Base-by-base conservation (phyloP, 192 early-diverging fungal genomes). In the Mortierella claussenii region DNA sequence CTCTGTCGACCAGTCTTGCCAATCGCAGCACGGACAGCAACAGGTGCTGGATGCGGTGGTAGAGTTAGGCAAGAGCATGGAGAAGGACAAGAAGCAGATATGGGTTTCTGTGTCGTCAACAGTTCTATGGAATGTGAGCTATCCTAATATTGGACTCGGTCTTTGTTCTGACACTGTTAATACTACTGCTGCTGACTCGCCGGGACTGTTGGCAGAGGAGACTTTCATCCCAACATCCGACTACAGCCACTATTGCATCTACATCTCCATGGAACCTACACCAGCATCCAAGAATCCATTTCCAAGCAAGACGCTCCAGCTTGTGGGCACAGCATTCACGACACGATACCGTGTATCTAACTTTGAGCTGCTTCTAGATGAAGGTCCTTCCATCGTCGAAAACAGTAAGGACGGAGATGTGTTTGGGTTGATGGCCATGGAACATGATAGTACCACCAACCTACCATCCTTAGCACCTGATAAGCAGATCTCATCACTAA, bases 281-380 rank as follows among this genome's bases (percentile, higher is more conserved):
- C 13, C 18, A 4, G 37, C 23, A 37, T 9, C 2, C 12, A 18
- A 34, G 40, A 27, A 13, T 4, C n/a, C 15, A 33, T 24, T 13
- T 23, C 20, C 23, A 8, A 32, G n/a, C n/a, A 20, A 37, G 21
- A 15, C 24, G 36, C 10, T 49, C 6, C 37, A 10, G 37, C 37
- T 75, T 45, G 63, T 75, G 2, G 71, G 62, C 13, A 75, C 63
- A 3, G 56, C 63, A 0, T 75, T 75, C 18, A 66, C 63, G n/a
- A 60, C 23, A 26, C 55, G 45, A 20, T 75, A 55, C 33, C 63
- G 50, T 24, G 48, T 75, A 20, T 36, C 52, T 2, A 31, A 66
- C 3, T 58, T 66, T 27, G 63, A 75, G 17, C 27, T 62, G 1
- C 13, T 26, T 31, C 15, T 70, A 12, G 44, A 55, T 23, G 30